Evolutionary conservation across 768 basidiomycete species (phyloP).

Genomic region (Antrodiella citrinella): DNA sequence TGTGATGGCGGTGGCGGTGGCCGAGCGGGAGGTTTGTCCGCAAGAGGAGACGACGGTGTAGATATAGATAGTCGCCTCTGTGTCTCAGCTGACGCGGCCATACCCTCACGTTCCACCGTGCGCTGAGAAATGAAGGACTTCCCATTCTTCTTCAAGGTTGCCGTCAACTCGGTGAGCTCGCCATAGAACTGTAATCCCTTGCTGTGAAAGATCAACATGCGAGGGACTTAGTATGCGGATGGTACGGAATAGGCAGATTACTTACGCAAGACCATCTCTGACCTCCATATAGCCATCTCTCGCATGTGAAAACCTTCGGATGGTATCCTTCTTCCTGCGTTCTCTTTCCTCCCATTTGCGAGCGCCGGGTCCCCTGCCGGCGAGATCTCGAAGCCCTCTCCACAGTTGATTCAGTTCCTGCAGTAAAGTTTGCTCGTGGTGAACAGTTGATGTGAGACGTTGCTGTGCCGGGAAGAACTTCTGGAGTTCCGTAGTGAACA

Average conservation of each 20-base stretch:
- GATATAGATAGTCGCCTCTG: constrained; percentile 51
- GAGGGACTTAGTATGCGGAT: background rate
- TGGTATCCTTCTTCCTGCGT: constrained; percentile 66
- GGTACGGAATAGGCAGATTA: constrained; percentile 15
- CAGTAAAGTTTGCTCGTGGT: constrained; percentile 64
- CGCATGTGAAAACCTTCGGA: constrained; percentile 63
- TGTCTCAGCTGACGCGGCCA: constrained; percentile 64
- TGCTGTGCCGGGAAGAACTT: constrained; percentile 93
- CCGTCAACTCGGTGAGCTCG: constrained; percentile 61
- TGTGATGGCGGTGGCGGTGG: constrained; percentile 32
- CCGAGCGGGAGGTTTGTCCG: constrained; percentile 41
- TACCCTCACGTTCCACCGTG: constrained; percentile 57
- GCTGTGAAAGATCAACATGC: constrained; percentile 28
- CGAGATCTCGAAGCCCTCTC: constrained; percentile 63
- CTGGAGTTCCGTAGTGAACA: constrained; percentile 91
- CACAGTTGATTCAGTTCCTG: constrained; percentile 71
- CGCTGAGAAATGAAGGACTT: constrained; percentile 57
- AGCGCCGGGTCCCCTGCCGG: constrained; percentile 70
- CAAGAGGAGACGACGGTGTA: constrained; percentile 28
- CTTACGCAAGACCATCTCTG: constrained; percentile 74
- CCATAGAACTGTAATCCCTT: constrained; percentile 88
- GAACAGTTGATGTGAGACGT: constrained; percentile 67
- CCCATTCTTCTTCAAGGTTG: constrained; percentile 48
- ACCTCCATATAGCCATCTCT: constrained; percentile 84
- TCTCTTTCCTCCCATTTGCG: constrained; percentile 79